Evolutionary conservation across 768 basidiomycete genomes (phyloP).

Genomic region (Tylopilus vinaceipallidus): DNA sequence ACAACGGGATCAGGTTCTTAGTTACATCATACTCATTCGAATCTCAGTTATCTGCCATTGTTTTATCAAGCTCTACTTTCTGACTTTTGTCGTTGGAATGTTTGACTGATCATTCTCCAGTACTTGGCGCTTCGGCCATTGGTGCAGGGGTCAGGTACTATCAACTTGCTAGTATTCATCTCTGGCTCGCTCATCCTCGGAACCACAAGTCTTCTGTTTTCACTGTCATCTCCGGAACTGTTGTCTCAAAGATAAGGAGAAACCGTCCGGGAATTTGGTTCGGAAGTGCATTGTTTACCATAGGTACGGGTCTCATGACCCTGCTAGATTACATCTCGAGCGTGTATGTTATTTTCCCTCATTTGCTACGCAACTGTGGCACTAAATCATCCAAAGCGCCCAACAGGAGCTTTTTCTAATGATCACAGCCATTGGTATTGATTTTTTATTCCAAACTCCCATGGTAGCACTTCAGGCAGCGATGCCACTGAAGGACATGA

Average conservation of each 20-base stretch:
- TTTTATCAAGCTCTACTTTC: slow-evolving; percentile 55
- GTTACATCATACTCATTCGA: background rate
- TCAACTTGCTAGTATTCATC: slow-evolving; percentile 30
- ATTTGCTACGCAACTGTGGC: background rate
- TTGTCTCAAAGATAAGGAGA: slow-evolving; percentile 55
- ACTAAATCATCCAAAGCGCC: slow-evolving; percentile 39
- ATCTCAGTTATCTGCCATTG: slow-evolving; percentile 58
- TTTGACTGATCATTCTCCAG: slow-evolving; percentile 14
- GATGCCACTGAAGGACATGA: slow-evolving; percentile 86
- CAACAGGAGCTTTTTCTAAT: slow-evolving; percentile 63
- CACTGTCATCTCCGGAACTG: slow-evolving; percentile 54
- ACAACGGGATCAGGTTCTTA: background rate
- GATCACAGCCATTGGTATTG: slow-evolving; percentile 62
- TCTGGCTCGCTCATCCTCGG: background rate
- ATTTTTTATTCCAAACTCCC: slow-evolving; percentile 63
- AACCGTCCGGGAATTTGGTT: slow-evolving; percentile 65
- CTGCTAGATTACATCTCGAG: slow-evolving; percentile 59
- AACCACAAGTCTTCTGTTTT: slow-evolving; percentile 65
- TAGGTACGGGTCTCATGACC: slow-evolving; percentile 74
- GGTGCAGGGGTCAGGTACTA: slow-evolving; percentile 63
- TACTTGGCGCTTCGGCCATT: slow-evolving; percentile 71
- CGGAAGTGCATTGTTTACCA: slow-evolving; percentile 52
- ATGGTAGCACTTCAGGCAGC: slow-evolving; percentile 77
- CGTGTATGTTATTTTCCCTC: slow-evolving; percentile 32
- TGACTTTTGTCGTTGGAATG: background rate